phyloP scores from a whole-genome alignment of 2,329 filamentous ascomycete species.

The Thielaviopsis populi region DNA sequence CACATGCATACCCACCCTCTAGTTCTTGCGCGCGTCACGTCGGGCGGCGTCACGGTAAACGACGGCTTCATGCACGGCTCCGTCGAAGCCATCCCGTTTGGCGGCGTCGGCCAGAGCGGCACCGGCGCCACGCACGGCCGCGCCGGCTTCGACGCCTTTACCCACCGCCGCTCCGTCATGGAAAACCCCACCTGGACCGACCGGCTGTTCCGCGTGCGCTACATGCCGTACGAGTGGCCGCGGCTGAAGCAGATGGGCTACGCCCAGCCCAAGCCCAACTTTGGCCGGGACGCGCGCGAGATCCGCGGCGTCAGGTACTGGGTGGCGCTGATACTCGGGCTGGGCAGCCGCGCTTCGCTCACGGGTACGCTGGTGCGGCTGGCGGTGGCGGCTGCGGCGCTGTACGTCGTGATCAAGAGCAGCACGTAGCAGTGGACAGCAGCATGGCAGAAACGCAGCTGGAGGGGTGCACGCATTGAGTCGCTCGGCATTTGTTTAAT shows the following conservation, averaged over 20 bases:
- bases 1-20: slow-evolving; percentile 4
- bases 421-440: too few relatives aligned
- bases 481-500: background rate
- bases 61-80: slow-evolving; percentile 55
- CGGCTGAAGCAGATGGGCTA: slow-evolving; percentile 30
- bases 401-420: background rate
- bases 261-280: slow-evolving; percentile 36
- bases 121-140: slow-evolving; percentile 64
- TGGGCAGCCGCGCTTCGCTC: slow-evolving; percentile 35
- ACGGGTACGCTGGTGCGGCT: slow-evolving; percentile 39
- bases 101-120: slow-evolving; percentile 68
- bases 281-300: slow-evolving; percentile 44
- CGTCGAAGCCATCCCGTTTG: slow-evolving; percentile 60
- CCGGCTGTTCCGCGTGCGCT: slow-evolving; percentile 49
- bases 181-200: slow-evolving; percentile 55
- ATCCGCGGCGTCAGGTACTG: slow-evolving; percentile 40
- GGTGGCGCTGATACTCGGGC: slow-evolving; percentile 33
- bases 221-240: slow-evolving; percentile 40
- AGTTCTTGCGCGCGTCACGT: slow-evolving; percentile 49
- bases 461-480: background rate
- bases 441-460: too few relatives aligned
- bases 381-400: slow-evolving; percentile 21
- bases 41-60: slow-evolving; percentile 53
- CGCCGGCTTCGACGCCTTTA: slow-evolving; percentile 54
- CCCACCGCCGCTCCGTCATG: slow-evolving; percentile 43